Evolutionary conservation across 2,329 filamentous ascomycete genomes (phyloP).

Genomic region (Penicillium sp.): DNA sequence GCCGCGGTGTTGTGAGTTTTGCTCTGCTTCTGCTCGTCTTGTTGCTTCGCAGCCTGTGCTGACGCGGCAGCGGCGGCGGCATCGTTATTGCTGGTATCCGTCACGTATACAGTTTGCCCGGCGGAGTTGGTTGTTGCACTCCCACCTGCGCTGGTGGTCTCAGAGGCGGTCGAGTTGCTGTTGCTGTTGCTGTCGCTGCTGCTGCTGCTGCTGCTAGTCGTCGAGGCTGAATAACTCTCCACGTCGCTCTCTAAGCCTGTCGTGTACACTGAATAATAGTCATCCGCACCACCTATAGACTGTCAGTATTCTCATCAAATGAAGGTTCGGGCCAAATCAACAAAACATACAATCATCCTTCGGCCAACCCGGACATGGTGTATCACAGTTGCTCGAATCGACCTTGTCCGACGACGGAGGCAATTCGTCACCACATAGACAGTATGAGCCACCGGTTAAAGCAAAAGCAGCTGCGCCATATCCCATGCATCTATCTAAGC

Average conservation of each 20-base stretch:
- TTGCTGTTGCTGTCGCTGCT: not conserved
- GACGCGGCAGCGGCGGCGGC: not conserved
- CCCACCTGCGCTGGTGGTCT: conserved; percentile 4
- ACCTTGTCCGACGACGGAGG: conserved; percentile 60
- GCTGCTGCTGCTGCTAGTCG: conserved; percentile 19
- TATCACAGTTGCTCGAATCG: conserved; percentile 62
- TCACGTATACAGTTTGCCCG: conserved; percentile 37
- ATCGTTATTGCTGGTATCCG: conserved; percentile 25
- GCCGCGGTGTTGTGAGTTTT: conserved; percentile 68
- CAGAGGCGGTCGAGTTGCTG: conserved; percentile 6
- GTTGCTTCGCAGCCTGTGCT: not conserved
- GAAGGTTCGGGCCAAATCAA: conserved; percentile 25
- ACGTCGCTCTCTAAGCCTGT: conserved; percentile 49
- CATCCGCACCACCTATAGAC: conserved; percentile 57
- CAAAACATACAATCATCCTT: conserved; percentile 63
- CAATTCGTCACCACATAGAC: conserved; percentile 71
- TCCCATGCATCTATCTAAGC: conserved; percentile 52
- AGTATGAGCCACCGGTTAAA: conserved; percentile 61
- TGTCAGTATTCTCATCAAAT: conserved; percentile 21
- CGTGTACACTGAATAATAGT: conserved; percentile 53
- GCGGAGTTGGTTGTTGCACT: conserved; percentile 24
- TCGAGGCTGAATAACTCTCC: conserved; percentile 26
- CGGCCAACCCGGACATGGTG: conserved; percentile 64
- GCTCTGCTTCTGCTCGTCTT: not conserved
- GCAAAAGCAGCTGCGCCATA: conserved; percentile 60